A percentile compares a stretch with the other conserved stretches of the same genome.
Conservation (phyloP, 164 flowering plant species). For the Sedum album region DNA sequence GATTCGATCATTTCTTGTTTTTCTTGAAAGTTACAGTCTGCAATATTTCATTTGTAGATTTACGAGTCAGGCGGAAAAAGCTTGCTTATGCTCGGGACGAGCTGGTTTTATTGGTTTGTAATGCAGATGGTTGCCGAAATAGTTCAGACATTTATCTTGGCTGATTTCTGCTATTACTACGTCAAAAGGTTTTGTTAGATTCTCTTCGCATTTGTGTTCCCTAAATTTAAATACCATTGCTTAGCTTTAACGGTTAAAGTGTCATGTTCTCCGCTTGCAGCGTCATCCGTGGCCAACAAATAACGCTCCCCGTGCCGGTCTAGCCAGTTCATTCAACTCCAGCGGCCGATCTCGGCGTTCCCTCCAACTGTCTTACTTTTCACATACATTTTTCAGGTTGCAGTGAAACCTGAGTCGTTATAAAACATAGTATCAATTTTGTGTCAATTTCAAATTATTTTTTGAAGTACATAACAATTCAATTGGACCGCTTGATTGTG, state of each 20-base stretch:
- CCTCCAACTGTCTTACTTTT: too few species aligned
- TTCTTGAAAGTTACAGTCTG: too few species aligned
- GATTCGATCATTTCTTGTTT: too few species aligned
- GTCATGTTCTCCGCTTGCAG: not conserved
- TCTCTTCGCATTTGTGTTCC: not conserved
- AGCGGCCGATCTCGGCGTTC: too few species aligned
- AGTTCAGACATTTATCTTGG: conserved; percentile 73
- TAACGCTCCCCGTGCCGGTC: conserved; percentile 41
- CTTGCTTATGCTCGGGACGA: conserved; percentile 26
- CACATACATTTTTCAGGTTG: too few species aligned
- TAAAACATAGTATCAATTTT: too few species aligned
- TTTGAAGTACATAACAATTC: too few species aligned
- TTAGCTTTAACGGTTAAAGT: too few species aligned
- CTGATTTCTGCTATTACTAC: conserved; percentile 89
- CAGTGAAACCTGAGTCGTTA: too few species aligned
- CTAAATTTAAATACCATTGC: not conserved
- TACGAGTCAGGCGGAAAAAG: conserved; percentile 39
- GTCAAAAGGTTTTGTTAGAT: conserved; percentile 43
- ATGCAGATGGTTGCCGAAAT: conserved; percentile 42
- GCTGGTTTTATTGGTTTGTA: conserved; percentile 53
- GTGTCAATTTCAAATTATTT: too few species aligned
- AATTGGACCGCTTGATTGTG: too few species aligned
- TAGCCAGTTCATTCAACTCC: conserved; percentile 12
- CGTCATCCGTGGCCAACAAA: conserved; percentile 32
- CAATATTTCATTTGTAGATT: conserved; percentile 20